phyloP scores from a whole-genome alignment of 768 basidiomycete species.

The Boletus vermiculosoides region DNA sequence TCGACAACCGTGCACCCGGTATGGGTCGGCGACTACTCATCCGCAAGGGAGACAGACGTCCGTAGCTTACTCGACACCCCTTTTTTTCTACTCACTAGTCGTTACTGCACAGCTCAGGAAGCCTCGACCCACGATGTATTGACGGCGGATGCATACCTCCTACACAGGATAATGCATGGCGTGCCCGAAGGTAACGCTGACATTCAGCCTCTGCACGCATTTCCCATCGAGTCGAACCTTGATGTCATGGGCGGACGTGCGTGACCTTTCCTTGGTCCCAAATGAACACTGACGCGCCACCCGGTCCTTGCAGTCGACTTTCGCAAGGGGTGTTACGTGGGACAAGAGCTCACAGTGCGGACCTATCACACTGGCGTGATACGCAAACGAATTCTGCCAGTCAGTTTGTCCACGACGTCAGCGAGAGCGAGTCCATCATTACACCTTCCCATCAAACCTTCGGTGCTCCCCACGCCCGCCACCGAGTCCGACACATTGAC shows the following conservation, averaged over 20 bases:
- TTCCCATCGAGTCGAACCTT: constrained; percentile 94
- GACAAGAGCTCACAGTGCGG: constrained; percentile 94
- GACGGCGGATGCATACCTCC: constrained; percentile 56
- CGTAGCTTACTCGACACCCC: constrained; percentile 34
- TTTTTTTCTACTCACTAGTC: not conserved
- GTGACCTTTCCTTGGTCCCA: constrained; percentile 28
- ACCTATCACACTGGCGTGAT: constrained; percentile 94
- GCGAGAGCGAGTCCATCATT: constrained; percentile 13
- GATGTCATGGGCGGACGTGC: constrained; percentile 92
- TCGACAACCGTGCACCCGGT: constrained; percentile 67
- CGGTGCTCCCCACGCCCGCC: constrained; percentile 1
- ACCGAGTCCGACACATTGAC: constrained; percentile 30
- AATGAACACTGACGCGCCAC: not conserved
- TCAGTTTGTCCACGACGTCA: constrained; percentile 46
- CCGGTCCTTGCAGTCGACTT: constrained; percentile 71
- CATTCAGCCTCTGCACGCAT: constrained; percentile 70
- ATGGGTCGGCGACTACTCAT: constrained; percentile 79
- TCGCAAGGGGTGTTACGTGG: constrained; percentile 96
- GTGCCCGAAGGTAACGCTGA: constrained; percentile 87
- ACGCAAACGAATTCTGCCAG: constrained; percentile 85
- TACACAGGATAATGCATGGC: constrained; percentile 78
- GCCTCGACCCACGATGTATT: constrained; percentile 54
- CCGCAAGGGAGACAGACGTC: constrained; percentile 70
- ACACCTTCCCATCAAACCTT: constrained; percentile 29
- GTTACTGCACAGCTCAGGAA: constrained; percentile 46